Base-by-base conservation (phyloP, 768 basidiomycete species). In the Harrya chromipes region DNA sequence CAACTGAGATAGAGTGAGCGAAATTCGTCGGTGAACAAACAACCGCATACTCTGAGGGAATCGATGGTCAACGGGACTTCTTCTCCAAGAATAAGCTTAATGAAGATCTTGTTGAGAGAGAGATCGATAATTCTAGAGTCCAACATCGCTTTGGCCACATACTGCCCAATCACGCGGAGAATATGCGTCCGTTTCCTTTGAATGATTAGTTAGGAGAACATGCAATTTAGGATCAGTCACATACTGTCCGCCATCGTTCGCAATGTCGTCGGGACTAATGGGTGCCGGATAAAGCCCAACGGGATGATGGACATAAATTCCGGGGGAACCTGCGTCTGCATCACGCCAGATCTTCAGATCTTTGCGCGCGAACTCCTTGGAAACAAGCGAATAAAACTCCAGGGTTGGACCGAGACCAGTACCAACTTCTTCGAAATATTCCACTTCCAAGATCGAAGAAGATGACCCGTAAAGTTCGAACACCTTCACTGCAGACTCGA, bases 391-490 rank as follows among this genome's bases (percentile, higher is more conserved):
- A 68, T 98, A 99, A 72, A 99, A 99, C 71, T 99, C 97, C 20
- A 98, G 77, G 21, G 97, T 98, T 7, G 97, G 97, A 3, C 97
- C 97, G 11, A 99, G 74, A 17, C 97, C 97, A 8, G 95, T 98
- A 17, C 97, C 97, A 41, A 97, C 94, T 74, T 99, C 97, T 63
- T 97, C 93, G 62, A 97, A 97, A 72, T 97, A 98, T 72, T 99
- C 94, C 43, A 98, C 93, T 66, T 99, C 97, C 36, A 99, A 79
- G 19, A 97, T 83, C 0, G 93, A 93, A 4, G 88, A 90, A 2
- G 91, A 93, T 0, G 91, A 90, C 1, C 97, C 97, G 59, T 97
- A 99, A 43, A 98, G 81, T 64, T 95, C 94, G 56, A 99, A 91
- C 9, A 94, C 91, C 69, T 97, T 97, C 62, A 94, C 85, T 1